Evolutionary conservation across 495 filamentous ascomycete genomes (phyloP).

Genomic region (Neurospora hispaniola): DNA sequence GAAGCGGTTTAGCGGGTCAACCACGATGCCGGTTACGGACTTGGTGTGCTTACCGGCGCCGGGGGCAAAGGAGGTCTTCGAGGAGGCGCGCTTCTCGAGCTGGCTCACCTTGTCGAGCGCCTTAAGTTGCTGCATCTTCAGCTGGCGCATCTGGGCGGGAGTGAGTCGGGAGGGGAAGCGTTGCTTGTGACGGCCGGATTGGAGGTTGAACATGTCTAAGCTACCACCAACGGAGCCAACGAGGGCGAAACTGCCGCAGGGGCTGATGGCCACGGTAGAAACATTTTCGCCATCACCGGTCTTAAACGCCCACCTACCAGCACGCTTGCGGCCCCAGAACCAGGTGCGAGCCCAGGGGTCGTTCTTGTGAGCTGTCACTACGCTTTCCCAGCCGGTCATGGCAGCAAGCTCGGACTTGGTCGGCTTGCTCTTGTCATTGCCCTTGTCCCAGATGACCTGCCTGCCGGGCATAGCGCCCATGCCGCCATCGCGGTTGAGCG

Average conservation of each 20-base stretch:
- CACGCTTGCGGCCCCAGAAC: slow-evolving; percentile 93
- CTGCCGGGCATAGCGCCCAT: slow-evolving; percentile 67
- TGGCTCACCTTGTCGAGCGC: slow-evolving; percentile 38
- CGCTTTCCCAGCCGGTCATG: slow-evolving; percentile 88
- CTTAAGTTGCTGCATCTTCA: slow-evolving; percentile 45
- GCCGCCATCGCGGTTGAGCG: slow-evolving; percentile 84
- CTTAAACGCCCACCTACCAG: slow-evolving; percentile 85
- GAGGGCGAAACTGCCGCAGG: slow-evolving; percentile 90
- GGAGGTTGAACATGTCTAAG: slow-evolving; percentile 92
- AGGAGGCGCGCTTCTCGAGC: slow-evolving; percentile 24
- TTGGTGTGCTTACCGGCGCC: slow-evolving; percentile 60
- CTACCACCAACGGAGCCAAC: slow-evolving; percentile 72
- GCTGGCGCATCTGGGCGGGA: slow-evolving; percentile 50
- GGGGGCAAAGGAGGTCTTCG: slow-evolving; percentile 29
- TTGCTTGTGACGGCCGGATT: slow-evolving; percentile 79
- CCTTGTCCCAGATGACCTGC: slow-evolving; percentile 67
- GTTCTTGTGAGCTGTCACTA: slow-evolving; percentile 84
- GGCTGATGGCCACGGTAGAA: slow-evolving; percentile 75
- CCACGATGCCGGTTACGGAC: slow-evolving; percentile 71
- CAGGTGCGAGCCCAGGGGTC: slow-evolving; percentile 83
- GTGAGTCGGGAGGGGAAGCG: slow-evolving; percentile 66
- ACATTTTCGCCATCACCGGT: slow-evolving; percentile 78
- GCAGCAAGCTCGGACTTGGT: slow-evolving; percentile 49
- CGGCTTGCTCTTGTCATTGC: slow-evolving; percentile 45
- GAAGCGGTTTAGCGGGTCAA: slow-evolving; percentile 73